Evolutionary conservation across 1,139 yeast species (phyloP), one percentile per base, ranked within the genome.

Genomic region (Taiozyma sp.): DNA sequence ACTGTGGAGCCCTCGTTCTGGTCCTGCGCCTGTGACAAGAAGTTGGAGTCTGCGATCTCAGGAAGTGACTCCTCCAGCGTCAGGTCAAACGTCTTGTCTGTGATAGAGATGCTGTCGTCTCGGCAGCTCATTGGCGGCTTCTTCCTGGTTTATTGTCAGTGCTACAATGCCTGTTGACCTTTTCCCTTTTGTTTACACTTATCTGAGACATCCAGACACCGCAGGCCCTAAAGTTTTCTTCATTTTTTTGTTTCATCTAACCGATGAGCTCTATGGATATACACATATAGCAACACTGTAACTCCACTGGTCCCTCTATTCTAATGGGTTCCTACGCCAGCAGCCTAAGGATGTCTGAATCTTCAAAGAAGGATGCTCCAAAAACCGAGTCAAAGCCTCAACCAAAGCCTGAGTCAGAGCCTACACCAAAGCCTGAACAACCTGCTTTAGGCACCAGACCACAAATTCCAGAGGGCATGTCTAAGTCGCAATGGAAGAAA

Each of bases 401-500:
- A 29, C 30, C 30, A 29, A 29, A 41, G 14, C 32, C 12, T 22
- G 28, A 40, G 27, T 5, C 9, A 40, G 27, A 36, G 2, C 27
- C n/a, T 19, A 30, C n/a, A 9, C 22, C 13, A 19, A 30, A 30
- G 34, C 14, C 23, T 36, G 40, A 48, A 19, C 48, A 49, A 29
- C 28, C 48, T 12, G 40, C 43, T 3, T 22, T 43, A 22, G 46
- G 49, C 36, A 36, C 30, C 4, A 61, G 49, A 50, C 61, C 64
- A 12, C 57, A 49, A 4, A 72, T 82, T 13, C 96, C 96, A 2
- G 91, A 83, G 55, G 96, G 96, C 10, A 84, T 90, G 88, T 82
- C 95, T 41, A 88, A 87, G 63, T 79, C 80, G 22, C 92, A 87
- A 56, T 92, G 90, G 85, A 92, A 92, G 66, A 82, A 82, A 60